Percentiles rank a stretch among this genome's conserved stretches.
Evolutionary conservation across 2,329 filamentous ascomycete genomes (phyloP).

Genomic region (Colletotrichum gloeosporioides): DNA sequence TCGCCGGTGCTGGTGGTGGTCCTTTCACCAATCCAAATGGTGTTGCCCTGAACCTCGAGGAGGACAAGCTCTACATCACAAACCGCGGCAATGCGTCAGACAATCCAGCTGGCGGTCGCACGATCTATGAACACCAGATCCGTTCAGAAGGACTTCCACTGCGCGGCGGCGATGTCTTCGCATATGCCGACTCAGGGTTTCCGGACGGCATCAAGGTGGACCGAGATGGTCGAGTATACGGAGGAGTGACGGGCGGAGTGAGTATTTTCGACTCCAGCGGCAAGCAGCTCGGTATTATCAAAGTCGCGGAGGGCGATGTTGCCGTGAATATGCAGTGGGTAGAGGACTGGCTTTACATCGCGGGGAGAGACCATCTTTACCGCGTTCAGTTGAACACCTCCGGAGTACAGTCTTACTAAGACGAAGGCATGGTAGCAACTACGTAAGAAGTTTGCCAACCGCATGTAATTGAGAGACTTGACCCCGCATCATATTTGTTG

Average conservation of each 20-base stretch:
- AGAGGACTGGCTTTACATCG: slow-evolving; percentile 18
- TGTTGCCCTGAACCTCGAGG: slow-evolving; percentile 16
- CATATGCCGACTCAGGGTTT: slow-evolving; percentile 22
- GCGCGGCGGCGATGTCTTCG: slow-evolving; percentile 13
- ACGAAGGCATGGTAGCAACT: not conserved
- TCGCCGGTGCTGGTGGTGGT: slow-evolving; percentile 18
- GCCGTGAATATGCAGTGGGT: slow-evolving; percentile 24
- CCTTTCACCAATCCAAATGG: slow-evolving; percentile 26
- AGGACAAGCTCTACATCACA: slow-evolving; percentile 22
- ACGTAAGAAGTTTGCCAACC: not conserved
- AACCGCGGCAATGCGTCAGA: slow-evolving; percentile 22
- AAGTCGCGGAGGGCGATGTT: slow-evolving; percentile 13
- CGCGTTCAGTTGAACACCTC: slow-evolving; percentile 3
- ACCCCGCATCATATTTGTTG: not conserved
- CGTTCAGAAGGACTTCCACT: not conserved
- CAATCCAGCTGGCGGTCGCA: slow-evolving; percentile 21
- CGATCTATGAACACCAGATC: slow-evolving; percentile 19
- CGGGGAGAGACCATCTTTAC: slow-evolving; percentile 11
- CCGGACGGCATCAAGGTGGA: slow-evolving; percentile 24
- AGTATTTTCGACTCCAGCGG: slow-evolving; percentile 5
- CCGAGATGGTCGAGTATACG: slow-evolving; percentile 15
- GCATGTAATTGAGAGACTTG: not conserved
- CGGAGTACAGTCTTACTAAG: not conserved
- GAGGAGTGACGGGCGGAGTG: slow-evolving; percentile 8
- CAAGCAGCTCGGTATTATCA: slow-evolving; percentile 18